Evolutionary conservation across 192 early-diverging fungal genomes (phyloP).

Genomic region (Backusella luteola): DNA sequence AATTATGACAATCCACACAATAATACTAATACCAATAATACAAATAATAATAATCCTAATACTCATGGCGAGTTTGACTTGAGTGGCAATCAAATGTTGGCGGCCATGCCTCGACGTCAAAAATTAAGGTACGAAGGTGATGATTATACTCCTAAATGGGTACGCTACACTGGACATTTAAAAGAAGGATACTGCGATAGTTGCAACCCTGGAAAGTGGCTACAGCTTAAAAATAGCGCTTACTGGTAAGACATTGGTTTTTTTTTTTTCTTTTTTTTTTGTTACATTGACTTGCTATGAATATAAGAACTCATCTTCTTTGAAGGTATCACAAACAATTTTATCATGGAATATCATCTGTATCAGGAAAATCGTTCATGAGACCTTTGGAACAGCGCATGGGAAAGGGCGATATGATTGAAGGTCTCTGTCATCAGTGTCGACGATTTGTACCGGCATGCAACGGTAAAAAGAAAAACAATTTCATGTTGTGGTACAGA

Average conservation of each 20-base stretch:
- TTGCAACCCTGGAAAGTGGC: slow-evolving; percentile 80
- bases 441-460: slow-evolving; percentile 74
- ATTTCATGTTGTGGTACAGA: slow-evolving; percentile 78
- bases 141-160: slow-evolving; percentile 81
- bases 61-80: background rate
- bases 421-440: slow-evolving; percentile 85
- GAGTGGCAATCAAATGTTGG: slow-evolving; percentile 5
- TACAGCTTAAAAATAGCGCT: slow-evolving; percentile 87
- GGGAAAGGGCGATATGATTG: slow-evolving; percentile 59
- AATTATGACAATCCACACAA: background rate
- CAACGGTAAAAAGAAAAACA: slow-evolving; percentile 66
- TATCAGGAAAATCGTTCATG: slow-evolving; percentile 74
- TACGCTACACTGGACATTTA: slow-evolving; percentile 68
- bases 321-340: slow-evolving; percentile 84
- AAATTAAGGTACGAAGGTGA: slow-evolving; percentile 69
- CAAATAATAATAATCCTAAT: background rate
- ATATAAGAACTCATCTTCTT: slow-evolving; percentile 9
- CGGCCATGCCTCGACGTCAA: slow-evolving; percentile 59
- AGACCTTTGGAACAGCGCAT: slow-evolving; percentile 69
- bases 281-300: background rate
- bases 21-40: background rate
- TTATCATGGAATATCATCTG: slow-evolving; percentile 80
- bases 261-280: background rate
- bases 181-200: slow-evolving; percentile 85
- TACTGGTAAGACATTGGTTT: slow-evolving; percentile 58